Evolutionary conservation across 2,329 filamentous ascomycete species (phyloP), one percentile per base, ranked within the genome.

Genomic region (Neophaeococcomyces mojaviensis): DNA sequence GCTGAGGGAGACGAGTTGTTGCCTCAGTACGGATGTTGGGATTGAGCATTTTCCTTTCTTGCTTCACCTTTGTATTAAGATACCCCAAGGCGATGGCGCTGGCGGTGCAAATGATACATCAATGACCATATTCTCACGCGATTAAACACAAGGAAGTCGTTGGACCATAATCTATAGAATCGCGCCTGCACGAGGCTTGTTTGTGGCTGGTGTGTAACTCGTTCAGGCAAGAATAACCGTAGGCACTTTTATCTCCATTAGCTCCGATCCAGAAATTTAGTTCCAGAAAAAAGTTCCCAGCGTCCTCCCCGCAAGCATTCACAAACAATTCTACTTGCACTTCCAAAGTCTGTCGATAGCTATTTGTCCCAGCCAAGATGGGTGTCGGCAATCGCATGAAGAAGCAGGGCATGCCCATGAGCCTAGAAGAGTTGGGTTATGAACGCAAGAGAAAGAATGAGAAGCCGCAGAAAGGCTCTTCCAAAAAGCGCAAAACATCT

Each of bases 311-410:
- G 24, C 24, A 28, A 28, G 24, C 24, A 28, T 28, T 28, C 24
- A 6, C 10, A 10, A 6, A 6, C 24, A 28, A 7, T 13, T 7
- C 32, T 6, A 19, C 5, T 35, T n/a, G 7, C 13, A 35, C 32
- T 6, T 35, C 7, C n/a, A 35, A n/a, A 35, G 16, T 19, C 13
- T 19, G 13, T n/a, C n/a, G n/a, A n/a, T n/a, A n/a, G n/a, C 13
- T 5, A 7, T n/a, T 15, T n/a, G 13, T n/a, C 5, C 32, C 13
- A 19, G 18, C 13, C 40, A 44, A 40, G 24, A 95, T 95, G 89
- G 89, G 88, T 73, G 79, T 81, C 52, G 86, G 88, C 65, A 85
- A 88, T 64, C 87, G 89, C 60, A 94, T 96, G 83, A 86, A 89
- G 67, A 96, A 96, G 71, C 92, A 97, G 77, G 90, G 88, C 46